Base-by-base conservation (phyloP, 768 basidiomycete genomes). In the Leccinum sublutescens region DNA sequence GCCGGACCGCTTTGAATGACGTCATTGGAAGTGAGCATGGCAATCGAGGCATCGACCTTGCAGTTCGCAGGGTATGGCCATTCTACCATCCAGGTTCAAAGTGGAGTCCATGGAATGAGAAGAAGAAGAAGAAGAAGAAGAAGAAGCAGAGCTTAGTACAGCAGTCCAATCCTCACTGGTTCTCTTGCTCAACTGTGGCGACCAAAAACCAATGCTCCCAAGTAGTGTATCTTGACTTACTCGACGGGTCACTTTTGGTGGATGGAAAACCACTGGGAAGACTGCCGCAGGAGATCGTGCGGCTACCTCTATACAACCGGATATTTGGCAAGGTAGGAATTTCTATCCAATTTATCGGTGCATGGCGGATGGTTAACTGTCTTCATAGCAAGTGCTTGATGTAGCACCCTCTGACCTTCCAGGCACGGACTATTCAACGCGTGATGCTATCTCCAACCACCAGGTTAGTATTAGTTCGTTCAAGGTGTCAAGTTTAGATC, bases 181-280 rank as follows among this genome's bases (percentile, higher is more conserved):
- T 73, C 3, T 48, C 53, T 4, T 58, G 66, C 14, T 29, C n/a
- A 0, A 73, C 71, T 0, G 56, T 62, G 1, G 2, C n/a, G 2
- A 56, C 60, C 0, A 7, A 7, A 8, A 19, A 15, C 5, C 62
- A 64, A 21, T 27, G n/a, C 6, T 64, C 72, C 1, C 72, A 72
- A 27, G 29, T 12, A 4, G 66, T 74, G 6, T 55, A 66, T n/a
- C 40, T 65, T 9, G 63, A 74, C 36, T 9, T 72, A 17, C 50
- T 72, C 0, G 63, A 65, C 11, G 73, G 71, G 2, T 53, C 60
- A 2, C 63, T 73, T 17, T 49, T 69, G 15, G 60, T 69, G 3
- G 57, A 74, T 3, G 73, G 66, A 3, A 66, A 62, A n/a, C 59
- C 65, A 0, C 21, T 74, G 52, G 68, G 66, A 0, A 59, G 64